Evolutionary conservation across 2,329 filamentous ascomycete genomes (phyloP).

Genomic region (Neodidymelliopsis sp.): DNA sequence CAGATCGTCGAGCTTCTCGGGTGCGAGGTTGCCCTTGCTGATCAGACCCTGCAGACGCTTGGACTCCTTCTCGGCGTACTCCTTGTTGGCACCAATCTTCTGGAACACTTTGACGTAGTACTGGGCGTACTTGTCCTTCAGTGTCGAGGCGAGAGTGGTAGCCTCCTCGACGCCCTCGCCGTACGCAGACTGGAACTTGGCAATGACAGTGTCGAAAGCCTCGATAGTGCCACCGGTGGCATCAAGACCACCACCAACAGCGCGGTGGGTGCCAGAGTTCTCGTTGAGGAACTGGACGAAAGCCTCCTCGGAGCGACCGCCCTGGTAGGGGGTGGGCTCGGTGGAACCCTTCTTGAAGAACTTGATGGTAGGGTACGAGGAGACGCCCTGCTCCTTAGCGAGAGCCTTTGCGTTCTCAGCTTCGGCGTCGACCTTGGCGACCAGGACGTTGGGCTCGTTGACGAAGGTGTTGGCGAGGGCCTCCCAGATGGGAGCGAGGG

Average conservation of each 20-base stretch:
- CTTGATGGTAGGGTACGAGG: constrained; percentile 95
- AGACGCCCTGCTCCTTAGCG: constrained; percentile 77
- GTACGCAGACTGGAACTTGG: constrained; percentile 72
- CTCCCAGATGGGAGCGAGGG: constrained; percentile 89
- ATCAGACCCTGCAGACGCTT: constrained; percentile 80
- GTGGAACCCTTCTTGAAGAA: constrained; percentile 90
- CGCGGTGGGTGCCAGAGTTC: constrained; percentile 86
- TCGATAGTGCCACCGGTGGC: constrained; percentile 82
- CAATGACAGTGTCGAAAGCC: constrained; percentile 76
- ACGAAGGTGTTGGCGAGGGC: constrained; percentile 81
- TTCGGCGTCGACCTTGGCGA: constrained; percentile 97
- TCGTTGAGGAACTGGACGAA: constrained; percentile 85
- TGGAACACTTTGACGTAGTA: constrained; percentile 94
- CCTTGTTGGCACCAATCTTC: constrained; percentile 80
- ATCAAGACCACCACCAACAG: constrained; percentile 80
- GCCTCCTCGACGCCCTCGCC: constrained; percentile 71
- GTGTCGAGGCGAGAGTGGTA: constrained; percentile 70
- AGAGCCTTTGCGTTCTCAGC: constrained; percentile 82
- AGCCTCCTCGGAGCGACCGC: constrained; percentile 77
- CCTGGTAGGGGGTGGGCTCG: constrained; percentile 73
- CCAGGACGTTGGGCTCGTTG: constrained; percentile 77
- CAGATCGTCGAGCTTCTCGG: constrained; percentile 88
- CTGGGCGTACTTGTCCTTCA: constrained; percentile 84
- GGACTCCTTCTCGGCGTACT: constrained; percentile 85
- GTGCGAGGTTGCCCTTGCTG: constrained; percentile 83